Conservation (phyloP, 2,329 filamentous ascomycete genomes). For the Leptosphaerulina australis region DNA sequence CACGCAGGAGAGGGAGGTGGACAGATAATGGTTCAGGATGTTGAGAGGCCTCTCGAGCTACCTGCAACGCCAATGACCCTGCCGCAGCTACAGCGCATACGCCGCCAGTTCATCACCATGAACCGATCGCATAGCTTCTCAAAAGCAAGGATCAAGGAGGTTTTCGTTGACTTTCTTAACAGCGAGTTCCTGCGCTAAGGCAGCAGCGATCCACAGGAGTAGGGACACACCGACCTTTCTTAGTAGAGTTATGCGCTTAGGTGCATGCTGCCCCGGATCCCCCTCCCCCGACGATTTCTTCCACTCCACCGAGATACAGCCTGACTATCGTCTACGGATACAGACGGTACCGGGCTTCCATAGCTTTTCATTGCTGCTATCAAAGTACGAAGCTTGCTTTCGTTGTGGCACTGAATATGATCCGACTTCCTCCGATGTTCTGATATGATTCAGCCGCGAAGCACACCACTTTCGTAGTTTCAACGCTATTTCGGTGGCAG, state of each 20-base stretch:
- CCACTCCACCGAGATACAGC: constrained; percentile 24
- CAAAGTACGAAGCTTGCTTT: neutral
- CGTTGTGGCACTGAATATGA: neutral
- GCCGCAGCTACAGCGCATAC: constrained; percentile 76
- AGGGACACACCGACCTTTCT: neutral
- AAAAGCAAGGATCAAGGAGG: constrained; percentile 46
- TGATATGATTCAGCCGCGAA: constrained; percentile 1
- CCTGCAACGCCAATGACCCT: constrained; percentile 70
- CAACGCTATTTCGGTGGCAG: neutral
- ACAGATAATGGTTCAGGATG: constrained; percentile 60
- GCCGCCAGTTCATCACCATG: constrained; percentile 77
- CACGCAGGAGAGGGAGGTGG: constrained; percentile 67
- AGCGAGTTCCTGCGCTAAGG: constrained; percentile 43
- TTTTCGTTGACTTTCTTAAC: constrained; percentile 50
- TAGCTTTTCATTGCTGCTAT: constrained; percentile 9
- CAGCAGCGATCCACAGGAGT: neutral
- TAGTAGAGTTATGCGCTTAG: neutral
- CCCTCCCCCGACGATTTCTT: constrained; percentile 14
- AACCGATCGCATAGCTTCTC: constrained; percentile 68
- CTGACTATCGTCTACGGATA: constrained; percentile 12
- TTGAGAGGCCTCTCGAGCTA: constrained; percentile 66
- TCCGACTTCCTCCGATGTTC: constrained; percentile 19
- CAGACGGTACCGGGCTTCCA: constrained; percentile 12
- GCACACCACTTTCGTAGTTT: neutral
- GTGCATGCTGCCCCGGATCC: constrained; percentile 1